Evolutionary conservation across 495 filamentous ascomycete genomes (phyloP).

Genomic region (Daldinia vernicosa): DNA sequence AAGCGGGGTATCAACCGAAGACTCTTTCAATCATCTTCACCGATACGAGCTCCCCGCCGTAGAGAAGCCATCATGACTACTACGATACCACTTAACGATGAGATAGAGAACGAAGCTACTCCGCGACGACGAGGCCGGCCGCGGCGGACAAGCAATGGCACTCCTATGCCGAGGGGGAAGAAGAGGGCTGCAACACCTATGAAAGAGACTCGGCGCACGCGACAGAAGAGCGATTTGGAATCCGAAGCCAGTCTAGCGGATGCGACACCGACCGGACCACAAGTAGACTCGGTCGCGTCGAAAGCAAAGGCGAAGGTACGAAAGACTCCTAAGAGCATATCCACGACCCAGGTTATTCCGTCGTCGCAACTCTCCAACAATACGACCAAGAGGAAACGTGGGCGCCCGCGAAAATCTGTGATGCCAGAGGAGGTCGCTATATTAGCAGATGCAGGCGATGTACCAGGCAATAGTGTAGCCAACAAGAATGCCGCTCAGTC

Average conservation of each 20-base stretch:
- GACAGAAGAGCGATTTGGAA: constrained; percentile 35
- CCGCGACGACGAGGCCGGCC: constrained; percentile 51
- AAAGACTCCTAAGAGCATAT: constrained; percentile 39
- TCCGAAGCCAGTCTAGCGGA: constrained; percentile 30
- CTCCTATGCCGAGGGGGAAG: constrained; percentile 48
- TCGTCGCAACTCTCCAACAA: constrained; percentile 40
- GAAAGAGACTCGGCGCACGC: constrained; percentile 32
- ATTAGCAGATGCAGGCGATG: constrained; percentile 27
- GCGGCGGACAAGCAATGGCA: constrained; percentile 52
- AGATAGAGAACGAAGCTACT: constrained; percentile 54
- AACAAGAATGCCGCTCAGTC: constrained; percentile 8
- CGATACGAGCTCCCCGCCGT: constrained; percentile 42
- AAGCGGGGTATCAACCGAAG: constrained; percentile 47
- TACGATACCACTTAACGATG: constrained; percentile 60
- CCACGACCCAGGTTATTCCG: constrained; percentile 25
- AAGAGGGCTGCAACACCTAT: constrained; percentile 57
- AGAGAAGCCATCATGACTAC: constrained; percentile 45
- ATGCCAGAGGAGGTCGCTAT: constrained; percentile 42
- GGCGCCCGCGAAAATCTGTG: constrained; percentile 42
- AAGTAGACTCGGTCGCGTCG: constrained; percentile 29
- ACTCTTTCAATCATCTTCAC: constrained; percentile 52
- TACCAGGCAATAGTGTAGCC: constrained; percentile 3
- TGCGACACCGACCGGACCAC: constrained; percentile 18
- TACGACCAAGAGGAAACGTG: constrained; percentile 41
- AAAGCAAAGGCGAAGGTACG: constrained; percentile 46